Percentiles rank a stretch among this genome's conserved stretches.
phyloP scores from a whole-genome alignment of 176 grass and related monocot species.

The Cenchrus purpureus region DNA sequence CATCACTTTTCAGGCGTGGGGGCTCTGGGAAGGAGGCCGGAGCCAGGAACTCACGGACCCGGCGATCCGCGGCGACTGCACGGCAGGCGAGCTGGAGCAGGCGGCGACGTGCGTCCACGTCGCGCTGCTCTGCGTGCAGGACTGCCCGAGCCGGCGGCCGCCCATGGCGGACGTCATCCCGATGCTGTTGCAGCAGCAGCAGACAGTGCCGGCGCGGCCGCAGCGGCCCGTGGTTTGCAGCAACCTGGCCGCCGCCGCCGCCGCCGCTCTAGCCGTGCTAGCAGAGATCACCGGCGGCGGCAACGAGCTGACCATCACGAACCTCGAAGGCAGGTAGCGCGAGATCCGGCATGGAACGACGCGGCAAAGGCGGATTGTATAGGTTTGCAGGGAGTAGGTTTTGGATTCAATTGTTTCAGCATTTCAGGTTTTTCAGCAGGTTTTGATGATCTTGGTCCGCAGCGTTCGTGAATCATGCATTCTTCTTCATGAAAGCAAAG shows the following conservation, averaged over 20 bases:
- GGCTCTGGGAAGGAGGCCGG: slow-evolving; percentile 31
- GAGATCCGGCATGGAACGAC: too few relatives aligned
- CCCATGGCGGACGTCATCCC: slow-evolving; percentile 34
- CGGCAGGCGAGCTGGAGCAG: slow-evolving; percentile 8
- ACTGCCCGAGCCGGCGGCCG: slow-evolving; percentile 33
- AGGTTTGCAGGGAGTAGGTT: too few relatives aligned
- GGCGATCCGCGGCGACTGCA: slow-evolving; percentile 19
- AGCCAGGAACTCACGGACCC: slow-evolving; percentile 28
- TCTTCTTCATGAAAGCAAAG: too few relatives aligned
- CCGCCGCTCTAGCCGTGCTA: not conserved
- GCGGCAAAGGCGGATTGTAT: too few relatives aligned
- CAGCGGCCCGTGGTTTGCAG: slow-evolving; percentile 34
- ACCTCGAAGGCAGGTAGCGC: slow-evolving; percentile 26
- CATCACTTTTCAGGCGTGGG: slow-evolving; percentile 39
- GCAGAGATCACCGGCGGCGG: not conserved
- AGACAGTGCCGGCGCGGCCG: slow-evolving; percentile 4
- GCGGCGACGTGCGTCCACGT: slow-evolving; percentile 40
- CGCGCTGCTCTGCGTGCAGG: slow-evolving; percentile 52
- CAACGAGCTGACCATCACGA: slow-evolving; percentile 24
- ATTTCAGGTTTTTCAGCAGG: too few relatives aligned
- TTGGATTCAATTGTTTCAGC: too few relatives aligned
- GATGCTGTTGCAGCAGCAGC: slow-evolving; percentile 29
- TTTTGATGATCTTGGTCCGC: too few relatives aligned
- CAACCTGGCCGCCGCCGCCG: not conserved
- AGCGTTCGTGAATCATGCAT: too few relatives aligned